phyloP scores from a whole-genome alignment of 2,329 filamentous ascomycete genomes.

The Hymenoscyphus albidus region DNA sequence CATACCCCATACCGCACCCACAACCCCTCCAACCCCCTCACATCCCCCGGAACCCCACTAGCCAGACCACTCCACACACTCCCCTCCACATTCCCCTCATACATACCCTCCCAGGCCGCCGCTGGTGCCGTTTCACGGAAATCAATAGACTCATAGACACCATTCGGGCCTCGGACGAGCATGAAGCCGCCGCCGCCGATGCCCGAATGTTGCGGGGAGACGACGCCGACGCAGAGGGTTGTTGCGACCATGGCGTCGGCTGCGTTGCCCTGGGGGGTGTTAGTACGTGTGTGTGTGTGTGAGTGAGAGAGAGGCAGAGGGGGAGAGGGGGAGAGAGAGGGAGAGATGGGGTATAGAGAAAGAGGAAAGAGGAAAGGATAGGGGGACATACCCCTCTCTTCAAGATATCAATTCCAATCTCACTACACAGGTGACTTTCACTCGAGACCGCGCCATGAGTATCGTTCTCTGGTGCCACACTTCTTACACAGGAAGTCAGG shows the following conservation, averaged over 20 bases:
- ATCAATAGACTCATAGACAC: constrained; percentile 78
- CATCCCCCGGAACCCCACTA: constrained; percentile 67
- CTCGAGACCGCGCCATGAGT: constrained; percentile 47
- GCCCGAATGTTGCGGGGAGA: constrained; percentile 75
- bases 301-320: too few species aligned
- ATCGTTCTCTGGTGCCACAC: neutral
- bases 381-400: constrained; percentile 41
- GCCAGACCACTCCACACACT: constrained; percentile 72
- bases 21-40: constrained; percentile 74
- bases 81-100: constrained; percentile 60
- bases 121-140: constrained; percentile 86
- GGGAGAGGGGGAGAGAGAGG: too few species aligned
- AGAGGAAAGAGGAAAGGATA: too few species aligned
- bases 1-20: constrained; percentile 66
- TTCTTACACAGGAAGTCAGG: neutral
- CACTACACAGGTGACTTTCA: constrained; percentile 49
- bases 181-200: constrained; percentile 91
- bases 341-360: too few species aligned
- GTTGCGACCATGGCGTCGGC: constrained; percentile 73
- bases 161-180: constrained; percentile 68
- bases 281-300: too few species aligned
- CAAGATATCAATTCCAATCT: constrained; percentile 48
- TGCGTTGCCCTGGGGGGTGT: constrained; percentile 64
- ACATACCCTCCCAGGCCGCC: constrained; percentile 83
- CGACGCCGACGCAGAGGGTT: constrained; percentile 69